Base-by-base conservation (phyloP, 2,329 filamentous ascomycete species). In the Penicillium sumatraense region DNA sequence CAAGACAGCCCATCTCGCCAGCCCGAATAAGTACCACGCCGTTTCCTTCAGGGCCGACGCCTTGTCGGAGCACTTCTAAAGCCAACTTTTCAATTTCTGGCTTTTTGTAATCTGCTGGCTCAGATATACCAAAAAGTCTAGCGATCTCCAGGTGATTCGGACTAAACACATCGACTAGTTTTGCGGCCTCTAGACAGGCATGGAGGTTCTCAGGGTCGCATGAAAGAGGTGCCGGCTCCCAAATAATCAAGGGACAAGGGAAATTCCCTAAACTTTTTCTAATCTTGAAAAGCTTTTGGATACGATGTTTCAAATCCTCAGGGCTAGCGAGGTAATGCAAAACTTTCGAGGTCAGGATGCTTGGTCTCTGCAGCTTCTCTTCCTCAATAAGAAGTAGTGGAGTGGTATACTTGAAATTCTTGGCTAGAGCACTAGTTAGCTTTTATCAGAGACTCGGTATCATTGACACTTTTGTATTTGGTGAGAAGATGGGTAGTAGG, bases 141-240 rank as follows among this genome's bases (percentile, higher is more conserved):
- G 60, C 57, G 5, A 75, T 52, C 38, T 75, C 73, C n/a, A 75
- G 61, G 41, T 75, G 73, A 49, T 76, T 75, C 3, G 73, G 74
- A 9, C 70, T 73, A 52, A 75, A 70, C 5, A 75, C 59, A 29
- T 73, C 67, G 0, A 75, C 71, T 1, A 61, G 16, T 5, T 13
- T 13, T 27, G 51, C 54, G 8, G 57, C 58, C 6, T 58, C 47
- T 5, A 69, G 27, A 47, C 54, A 64, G 14, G 38, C 41, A 53
- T 61, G 20, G 36, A 71, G 31, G 60, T 70, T 58, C 38, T 65
- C 51, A 41, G 36, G 55, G 57, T 62, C 41, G 56, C 63, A 54
- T 20, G 56, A 60, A 4, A 57, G 57, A 1, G 66, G 64, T 10
- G 62, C 57, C 2, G 65, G 67, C 31, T 70, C 68, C 67, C 57